Evolutionary conservation across 257 asterid species (phyloP).

Genomic region (Solanum virginianum): DNA sequence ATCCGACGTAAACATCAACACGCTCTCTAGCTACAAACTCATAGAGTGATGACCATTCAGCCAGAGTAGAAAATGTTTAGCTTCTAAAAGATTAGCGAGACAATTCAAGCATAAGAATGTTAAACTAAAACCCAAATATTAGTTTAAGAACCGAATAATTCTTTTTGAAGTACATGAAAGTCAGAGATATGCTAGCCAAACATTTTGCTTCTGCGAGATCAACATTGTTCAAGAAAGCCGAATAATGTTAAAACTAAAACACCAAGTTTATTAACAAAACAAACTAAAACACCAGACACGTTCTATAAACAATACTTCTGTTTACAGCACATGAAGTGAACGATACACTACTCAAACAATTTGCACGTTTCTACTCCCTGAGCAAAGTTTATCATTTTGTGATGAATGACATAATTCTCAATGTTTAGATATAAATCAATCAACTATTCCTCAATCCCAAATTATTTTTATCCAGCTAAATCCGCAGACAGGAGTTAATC

Average conservation of each 20-base stretch:
- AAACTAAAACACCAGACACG: background rate
- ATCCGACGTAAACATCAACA: background rate
- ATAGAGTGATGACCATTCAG: background rate
- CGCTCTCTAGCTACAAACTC: background rate
- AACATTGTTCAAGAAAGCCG: background rate
- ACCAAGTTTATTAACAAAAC: background rate
- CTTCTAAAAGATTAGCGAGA: background rate
- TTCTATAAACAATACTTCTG: background rate
- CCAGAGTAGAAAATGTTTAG: background rate
- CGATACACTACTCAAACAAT: background rate
- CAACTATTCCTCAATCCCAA: background rate
- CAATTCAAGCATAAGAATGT: background rate
- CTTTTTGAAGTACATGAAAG: background rate
- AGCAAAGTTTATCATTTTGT: background rate
- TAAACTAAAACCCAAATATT: background rate
- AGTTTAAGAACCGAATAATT: background rate
- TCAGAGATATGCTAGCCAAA: background rate
- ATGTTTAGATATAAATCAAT: background rate
- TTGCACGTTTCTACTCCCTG: background rate
- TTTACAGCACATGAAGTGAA: background rate
- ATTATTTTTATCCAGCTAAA: background rate
- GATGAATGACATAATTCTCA: background rate
- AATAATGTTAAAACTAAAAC: background rate
- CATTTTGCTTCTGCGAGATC: background rate
- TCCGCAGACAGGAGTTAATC: background rate